Evolutionary conservation across 257 asterid species (phyloP), one percentile per base, ranked within the genome.

Genomic region (Capsicum chinense): DNA sequence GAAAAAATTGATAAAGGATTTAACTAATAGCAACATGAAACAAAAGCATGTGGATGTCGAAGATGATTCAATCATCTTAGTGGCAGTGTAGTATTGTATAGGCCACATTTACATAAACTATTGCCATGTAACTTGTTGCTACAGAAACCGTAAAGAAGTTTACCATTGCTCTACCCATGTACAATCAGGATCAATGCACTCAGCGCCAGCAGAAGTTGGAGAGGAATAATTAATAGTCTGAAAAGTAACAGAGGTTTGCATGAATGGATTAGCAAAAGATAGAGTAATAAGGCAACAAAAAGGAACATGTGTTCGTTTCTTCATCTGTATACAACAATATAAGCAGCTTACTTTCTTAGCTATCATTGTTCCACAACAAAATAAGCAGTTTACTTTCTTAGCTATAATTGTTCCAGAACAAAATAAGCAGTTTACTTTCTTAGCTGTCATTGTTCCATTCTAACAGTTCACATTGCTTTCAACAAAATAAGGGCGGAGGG

Each of bases 141-240:
- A 21, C 8, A 73, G 19, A 48, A 48, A 76, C 14, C 26, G 12
- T 0, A 68, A 79, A 67, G 81, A 85, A 37, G 79, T 79, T 84
- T 92, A 95, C 99, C 99, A 94, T 87, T 95, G 99, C 87, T 94
- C 98, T 85, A 95, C 93, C 99, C 99, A 95, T 54, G 98, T 87
- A 90, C 99, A 95, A 80, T 80, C 84, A 44, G 98, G 94, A 89
- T 95, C 98, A 80, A 95, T 92, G 87, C 99, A 94, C 91, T 95
- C 97, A 44, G 99, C 99, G 84, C 99, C 98, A 56, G 99, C 99
- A 63, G 99, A 95, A 79, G 91, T 86, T 63, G 94, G 94, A 83
- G 98, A 95, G 37, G 98, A 94, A 90, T 64, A 95, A 79, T 81
- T 89, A 81, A 95, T 95, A 81, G 93, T 97, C 98, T 95, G 95